phyloP scores from a whole-genome alignment of 129 eudicot species.

The Escallonia rubra region DNA sequence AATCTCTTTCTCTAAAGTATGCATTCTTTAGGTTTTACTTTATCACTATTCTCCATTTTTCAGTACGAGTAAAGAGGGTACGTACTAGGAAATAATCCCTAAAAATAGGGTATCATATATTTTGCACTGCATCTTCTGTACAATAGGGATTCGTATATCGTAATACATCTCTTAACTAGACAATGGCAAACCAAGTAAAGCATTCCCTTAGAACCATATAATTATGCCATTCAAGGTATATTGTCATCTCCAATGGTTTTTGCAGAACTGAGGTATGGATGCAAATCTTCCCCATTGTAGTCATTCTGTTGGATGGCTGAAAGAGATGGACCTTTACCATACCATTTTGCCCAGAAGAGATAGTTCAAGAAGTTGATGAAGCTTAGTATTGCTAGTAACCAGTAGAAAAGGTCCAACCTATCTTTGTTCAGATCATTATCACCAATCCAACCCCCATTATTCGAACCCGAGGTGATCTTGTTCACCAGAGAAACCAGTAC shows the following conservation, averaged over 20 bases:
- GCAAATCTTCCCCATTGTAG: slow-evolving; percentile 9
- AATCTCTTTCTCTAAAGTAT: too few relatives aligned
- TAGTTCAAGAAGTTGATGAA: slow-evolving; percentile 67
- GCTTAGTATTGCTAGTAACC: slow-evolving; percentile 77
- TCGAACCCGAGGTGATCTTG: slow-evolving; percentile 45
- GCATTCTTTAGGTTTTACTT: too few relatives aligned
- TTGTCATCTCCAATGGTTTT: slow-evolving; percentile 35
- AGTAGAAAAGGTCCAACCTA: slow-evolving; percentile 77
- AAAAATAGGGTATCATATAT: slow-evolving; percentile 11
- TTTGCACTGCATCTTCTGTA: slow-evolving; percentile 20
- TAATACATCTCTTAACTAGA: too few relatives aligned
- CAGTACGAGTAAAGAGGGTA: too few relatives aligned
- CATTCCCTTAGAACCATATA: neutral
- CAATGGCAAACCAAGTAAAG: too few relatives aligned
- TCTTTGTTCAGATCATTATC: slow-evolving; percentile 73
- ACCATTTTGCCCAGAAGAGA: slow-evolving; percentile 83
- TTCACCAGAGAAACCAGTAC: slow-evolving; percentile 76
- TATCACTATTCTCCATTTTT: too few relatives aligned
- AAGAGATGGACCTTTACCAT: slow-evolving; percentile 13
- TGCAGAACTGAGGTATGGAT: neutral
- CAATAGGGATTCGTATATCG: neutral
- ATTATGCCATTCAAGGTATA: slow-evolving; percentile 16
- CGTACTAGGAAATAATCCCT: neutral
- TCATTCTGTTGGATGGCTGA: slow-evolving; percentile 12
- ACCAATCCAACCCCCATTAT: slow-evolving; percentile 62